Evolutionary conservation across 257 asterid species (phyloP), one percentile per base, ranked within the genome.

Genomic region (Gentiana dahurica): DNA sequence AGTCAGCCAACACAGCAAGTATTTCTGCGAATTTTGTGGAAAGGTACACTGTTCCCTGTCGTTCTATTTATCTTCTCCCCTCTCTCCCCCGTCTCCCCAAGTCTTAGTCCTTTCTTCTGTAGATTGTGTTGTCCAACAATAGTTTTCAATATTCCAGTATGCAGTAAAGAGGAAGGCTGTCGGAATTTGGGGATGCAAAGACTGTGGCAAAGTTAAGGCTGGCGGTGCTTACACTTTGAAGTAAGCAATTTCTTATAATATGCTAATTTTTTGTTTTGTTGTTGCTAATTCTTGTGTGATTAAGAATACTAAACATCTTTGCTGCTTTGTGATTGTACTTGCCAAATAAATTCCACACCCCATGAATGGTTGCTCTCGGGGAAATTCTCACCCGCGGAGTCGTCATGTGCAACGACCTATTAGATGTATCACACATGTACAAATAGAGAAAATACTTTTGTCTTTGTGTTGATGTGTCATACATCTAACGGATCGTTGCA

Each of bases 131-230:
- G 13, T 34, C 24, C 24, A 43, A 2, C 5, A 3, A 55, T 15
- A 48, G 9, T 38, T 15, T n/a, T 55, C 32, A 50, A n/a, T 24
- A 3, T 15, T 78, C 49, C 68, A 81, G 86, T 82, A 62, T 43
- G 81, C 86, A 0, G 86, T 82, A 57, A 81, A 81, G 79, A 73
- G 86, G 64, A 76, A 81, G 73, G 76, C 83, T 56, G 89, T 79
- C 8, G 89, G 83, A 60, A 81, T 81, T 13, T 81, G 89, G 89
- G 89, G 86, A 7, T 81, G 81, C 78, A 81, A 76, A 59, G 86
- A 79, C 61, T 79, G 86, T 4, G 81, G 83, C 63, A 76, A 79
- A 15, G 24, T 15, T 15, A 15, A 15, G 69, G 89, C 81, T 0
- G 89, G 89, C 6, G 89, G 84, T 39, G 86, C 90, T 33, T 82